These are phyloP conservation scores for Vicia faba DNA, from an alignment of 306 rosid species.

Conservation along the genomic window DNA sequence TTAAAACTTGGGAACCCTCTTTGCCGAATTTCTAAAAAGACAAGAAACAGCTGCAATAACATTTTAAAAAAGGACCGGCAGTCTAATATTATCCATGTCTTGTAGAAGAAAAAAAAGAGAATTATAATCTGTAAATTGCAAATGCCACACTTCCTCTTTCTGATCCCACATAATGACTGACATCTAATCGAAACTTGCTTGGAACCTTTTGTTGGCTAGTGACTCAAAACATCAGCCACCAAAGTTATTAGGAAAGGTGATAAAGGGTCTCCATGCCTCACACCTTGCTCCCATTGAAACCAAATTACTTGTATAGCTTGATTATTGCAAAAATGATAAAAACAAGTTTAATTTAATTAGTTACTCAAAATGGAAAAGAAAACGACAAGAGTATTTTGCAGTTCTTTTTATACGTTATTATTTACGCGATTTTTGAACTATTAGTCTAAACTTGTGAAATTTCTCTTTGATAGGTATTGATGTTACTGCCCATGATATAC, in stretches of 20 bases:
- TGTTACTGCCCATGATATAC: slow-evolving; percentile 84
- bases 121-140: background rate
- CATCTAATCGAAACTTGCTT: background rate
- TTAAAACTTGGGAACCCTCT: background rate
- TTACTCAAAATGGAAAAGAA: background rate
- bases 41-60: background rate
- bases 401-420: slow-evolving; percentile 18
- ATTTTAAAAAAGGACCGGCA: background rate
- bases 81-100: background rate
- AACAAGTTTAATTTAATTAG: background rate
- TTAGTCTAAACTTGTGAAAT: slow-evolving; percentile 37
- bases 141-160: background rate
- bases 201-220: background rate
- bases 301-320: background rate
- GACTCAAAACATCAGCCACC: background rate
- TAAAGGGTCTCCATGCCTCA: background rate
- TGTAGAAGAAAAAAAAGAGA: background rate
- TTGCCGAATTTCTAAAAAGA: background rate
- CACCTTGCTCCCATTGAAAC: background rate
- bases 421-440: slow-evolving; percentile 31
- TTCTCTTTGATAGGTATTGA: slow-evolving; percentile 69
- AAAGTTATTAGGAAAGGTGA: background rate
- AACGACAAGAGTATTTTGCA: background rate
- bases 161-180: background rate
- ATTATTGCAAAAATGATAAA: background rate